Base-by-base conservation (phyloP, 345 rosid genomes). In the Psidium guajava region DNA sequence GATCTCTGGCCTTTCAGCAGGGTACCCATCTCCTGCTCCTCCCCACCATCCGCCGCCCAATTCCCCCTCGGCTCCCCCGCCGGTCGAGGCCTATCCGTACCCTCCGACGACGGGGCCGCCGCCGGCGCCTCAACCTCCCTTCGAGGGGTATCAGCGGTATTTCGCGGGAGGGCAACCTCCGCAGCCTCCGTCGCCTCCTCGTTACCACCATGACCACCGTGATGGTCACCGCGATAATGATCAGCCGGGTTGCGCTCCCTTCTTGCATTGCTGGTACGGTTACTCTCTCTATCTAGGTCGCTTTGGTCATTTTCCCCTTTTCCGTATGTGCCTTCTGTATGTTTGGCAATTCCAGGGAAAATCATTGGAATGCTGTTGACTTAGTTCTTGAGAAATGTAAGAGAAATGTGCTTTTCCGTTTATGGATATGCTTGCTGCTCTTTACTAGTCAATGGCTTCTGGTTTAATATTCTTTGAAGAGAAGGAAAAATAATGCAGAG, bases 111-210 rank as follows among this genome's bases (percentile, higher is more conserved):
- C 40, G 55, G 84, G 83, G 69, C 80, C 47, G 12, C 77, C 44
- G 57, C 57, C 57, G 10, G 90, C 89, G 5, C 91, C 92, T 55
- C 92, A 89, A 12, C 89, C 91, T 8, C 93, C 88, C 4, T 92
- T 90, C 75, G 95, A 92, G 82, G 95, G 97, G 44, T 94, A 94
- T 85, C 97, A 95, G 86, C 96, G 97, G 57, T 95, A 95, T 88
- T 95, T 95, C 86, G 87, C 90, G 12, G 92, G 89, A 84, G 96
- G 97, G 55, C 89, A 90, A 84, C 94, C 92, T 53, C 91, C 6
- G 80, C 80, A 36, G 80, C 24, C 91, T 3, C 91, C 90, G 1
- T 90, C 89, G 57, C 89, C 88, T 8, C 92, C 88, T 83, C 87
- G 86, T 84, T 88, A 89, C 77, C 90, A 92, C 82, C 92, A 92